phyloP scores from a whole-genome alignment of 2,329 filamentous ascomycete genomes.

The Fusarium anguioides region DNA sequence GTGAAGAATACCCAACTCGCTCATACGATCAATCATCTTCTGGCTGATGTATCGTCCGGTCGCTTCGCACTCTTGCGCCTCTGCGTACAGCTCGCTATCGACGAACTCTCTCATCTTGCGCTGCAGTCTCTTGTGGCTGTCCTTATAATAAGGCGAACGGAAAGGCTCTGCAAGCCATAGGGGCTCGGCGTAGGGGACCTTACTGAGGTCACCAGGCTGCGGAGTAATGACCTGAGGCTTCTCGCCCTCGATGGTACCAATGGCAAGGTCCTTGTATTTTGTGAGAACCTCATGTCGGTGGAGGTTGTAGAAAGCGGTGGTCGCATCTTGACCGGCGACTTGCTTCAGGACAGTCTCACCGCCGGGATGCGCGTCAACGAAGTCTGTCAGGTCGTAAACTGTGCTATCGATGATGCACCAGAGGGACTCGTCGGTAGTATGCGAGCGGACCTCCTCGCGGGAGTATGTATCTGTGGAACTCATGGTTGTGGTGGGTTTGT shows the following conservation, averaged over 20 bases:
- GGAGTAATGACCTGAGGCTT: constrained; percentile 77
- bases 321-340: constrained; percentile 84
- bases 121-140: constrained; percentile 76
- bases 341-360: constrained; percentile 83
- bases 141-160: constrained; percentile 83
- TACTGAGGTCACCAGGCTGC: constrained; percentile 76
- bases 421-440: constrained; percentile 79
- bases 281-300: constrained; percentile 89
- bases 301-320: constrained; percentile 88
- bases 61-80: constrained; percentile 80
- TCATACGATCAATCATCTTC: constrained; percentile 82
- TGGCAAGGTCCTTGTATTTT: constrained; percentile 79
- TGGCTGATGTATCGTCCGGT: constrained; percentile 77
- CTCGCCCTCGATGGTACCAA: constrained; percentile 81
- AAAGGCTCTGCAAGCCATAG: constrained; percentile 83
- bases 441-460: constrained; percentile 76
- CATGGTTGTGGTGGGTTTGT: constrained; percentile 9
- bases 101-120: constrained; percentile 78
- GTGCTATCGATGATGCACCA: constrained; percentile 89
- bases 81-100: constrained; percentile 76
- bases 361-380: constrained; percentile 85
- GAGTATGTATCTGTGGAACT: constrained; percentile 62
- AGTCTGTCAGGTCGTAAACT: constrained; percentile 88
- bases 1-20: constrained; percentile 77
- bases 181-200: constrained; percentile 86